A percentile compares a stretch with the other conserved stretches of the same genome.
phyloP scores from a whole-genome alignment of 306 rosid genomes.

The Albizia julibrissin region DNA sequence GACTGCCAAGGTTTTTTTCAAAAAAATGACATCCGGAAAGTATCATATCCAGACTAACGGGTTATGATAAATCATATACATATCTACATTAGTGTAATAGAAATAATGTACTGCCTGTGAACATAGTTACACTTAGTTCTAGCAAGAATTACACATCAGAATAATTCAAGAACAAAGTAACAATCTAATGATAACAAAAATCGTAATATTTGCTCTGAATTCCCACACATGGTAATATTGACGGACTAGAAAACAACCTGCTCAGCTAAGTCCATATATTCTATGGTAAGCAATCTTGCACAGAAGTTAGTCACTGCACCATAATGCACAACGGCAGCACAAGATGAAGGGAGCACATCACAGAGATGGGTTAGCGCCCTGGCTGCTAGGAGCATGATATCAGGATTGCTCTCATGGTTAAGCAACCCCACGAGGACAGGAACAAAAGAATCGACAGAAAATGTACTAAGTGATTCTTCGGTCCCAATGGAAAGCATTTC shows the following conservation, averaged over 20 bases:
- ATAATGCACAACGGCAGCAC: constrained; percentile 96
- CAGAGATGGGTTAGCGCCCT: constrained; percentile 95
- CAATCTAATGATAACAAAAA: not conserved
- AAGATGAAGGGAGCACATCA: constrained; percentile 93
- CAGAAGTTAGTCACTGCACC: constrained; percentile 96
- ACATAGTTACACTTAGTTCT: not conserved
- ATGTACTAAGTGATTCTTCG: constrained; percentile 89
- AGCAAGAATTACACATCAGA: constrained; percentile 1
- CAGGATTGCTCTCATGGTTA: constrained; percentile 95
- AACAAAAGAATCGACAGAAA: constrained; percentile 91
- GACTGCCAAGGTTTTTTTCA: not conserved
- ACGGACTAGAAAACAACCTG: constrained; percentile 62
- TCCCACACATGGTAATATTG: not conserved
- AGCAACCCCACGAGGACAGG: constrained; percentile 96
- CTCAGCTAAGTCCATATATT: constrained; percentile 99
- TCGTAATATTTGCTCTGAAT: not conserved
- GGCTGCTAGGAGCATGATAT: constrained; percentile 98
- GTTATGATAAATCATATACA: not conserved
- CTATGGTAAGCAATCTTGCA: constrained; percentile 92
- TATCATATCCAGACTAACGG: not conserved
- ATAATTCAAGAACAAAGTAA: constrained; percentile 11
- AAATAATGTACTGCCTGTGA: not conserved
- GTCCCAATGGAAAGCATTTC: constrained; percentile 98
- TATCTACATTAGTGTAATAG: not conserved
- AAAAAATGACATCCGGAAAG: not conserved